These are phyloP conservation scores for Oehlia diaphana DNA, from an alignment of 192 early-diverging fungal genomes.

Conservation along the genomic window DNA sequence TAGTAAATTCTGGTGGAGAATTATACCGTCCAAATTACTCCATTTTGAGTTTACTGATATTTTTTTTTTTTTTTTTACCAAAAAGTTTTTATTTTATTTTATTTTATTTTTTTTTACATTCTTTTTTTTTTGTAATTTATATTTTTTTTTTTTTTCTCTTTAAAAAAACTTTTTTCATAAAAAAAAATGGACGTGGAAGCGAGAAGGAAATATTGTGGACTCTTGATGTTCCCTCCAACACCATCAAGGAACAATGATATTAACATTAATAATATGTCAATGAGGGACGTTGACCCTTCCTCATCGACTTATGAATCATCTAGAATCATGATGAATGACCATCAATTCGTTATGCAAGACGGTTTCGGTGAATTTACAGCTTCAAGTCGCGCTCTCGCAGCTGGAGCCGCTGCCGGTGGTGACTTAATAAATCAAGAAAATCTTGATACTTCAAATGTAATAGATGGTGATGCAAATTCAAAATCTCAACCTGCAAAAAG, in stretches of 20 bases:
- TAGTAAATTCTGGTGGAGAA: neutral
- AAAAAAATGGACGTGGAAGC: conserved; percentile 14
- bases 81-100: too few relatives aligned
- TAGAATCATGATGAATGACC: neutral
- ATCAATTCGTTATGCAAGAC: neutral
- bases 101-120: neutral
- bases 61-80: neutral
- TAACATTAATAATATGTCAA: neutral
- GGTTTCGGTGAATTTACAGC: neutral
- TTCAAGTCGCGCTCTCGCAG: neutral
- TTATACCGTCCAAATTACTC: neutral
- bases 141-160: neutral
- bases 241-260: neutral
- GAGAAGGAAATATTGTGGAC: conserved; percentile 13
- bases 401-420: conserved; percentile 21
- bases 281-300: conserved; percentile 17
- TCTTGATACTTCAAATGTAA: neutral
- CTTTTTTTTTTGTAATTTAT: neutral
- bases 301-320: neutral
- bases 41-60: neutral
- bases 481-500: neutral
- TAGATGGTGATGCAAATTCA: neutral
- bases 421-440: neutral
- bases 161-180: neutral
- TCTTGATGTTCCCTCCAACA: conserved; percentile 23